Base-by-base conservation (phyloP, 1,139 yeast genomes). In the Yamadazyma trypodendri region DNA sequence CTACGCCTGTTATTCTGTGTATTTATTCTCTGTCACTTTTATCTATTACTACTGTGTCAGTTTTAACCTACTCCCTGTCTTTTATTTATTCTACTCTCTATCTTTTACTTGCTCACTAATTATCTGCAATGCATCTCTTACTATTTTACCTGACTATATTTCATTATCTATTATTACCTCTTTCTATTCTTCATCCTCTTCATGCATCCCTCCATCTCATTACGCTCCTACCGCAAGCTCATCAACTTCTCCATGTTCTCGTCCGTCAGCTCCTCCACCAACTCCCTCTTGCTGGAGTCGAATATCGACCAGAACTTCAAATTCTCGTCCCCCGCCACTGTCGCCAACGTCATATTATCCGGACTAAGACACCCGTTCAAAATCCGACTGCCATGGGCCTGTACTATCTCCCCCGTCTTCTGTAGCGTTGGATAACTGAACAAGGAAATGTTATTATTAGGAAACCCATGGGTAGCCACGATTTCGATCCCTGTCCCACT, bases 241-340 rank as follows among this genome's bases (percentile, higher is more conserved):
- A 58, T 58, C 46, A 58, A 41, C 37, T 55, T 58, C 21, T 56
- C 52, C 51, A 58, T 53, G 3, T 44, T 44, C 16, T 57, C 59
- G 29, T 47, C 50, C 32, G 38, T 48, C 15, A 43, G 31, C 13
- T 38, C 97, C 14, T 20, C 15, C 13, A 40, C 24, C n/a, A 28
- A 24, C n/a, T 42, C 43, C 21, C 42, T 49, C 16, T 58, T 57
- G 40, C 72, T 72, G 47, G 64, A 63, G 51, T 90, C 97, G 61
- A 89, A 92, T 21, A 94, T 73, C 50, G 87, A 84, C 94, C 96
- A 94, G 65, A 94, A 92, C 65, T 92, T 92, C 54, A 94, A 74
- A 61, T 90, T 92, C 60, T 94, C 99, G 62, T 94, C 98, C 5
- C 96, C 95, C 2, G 97, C 95, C 37, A 92, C 89, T 0, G 98